These are phyloP conservation scores for Phaeotremella fagi DNA, from an alignment of 768 basidiomycete species.

Conservation along the genomic window DNA sequence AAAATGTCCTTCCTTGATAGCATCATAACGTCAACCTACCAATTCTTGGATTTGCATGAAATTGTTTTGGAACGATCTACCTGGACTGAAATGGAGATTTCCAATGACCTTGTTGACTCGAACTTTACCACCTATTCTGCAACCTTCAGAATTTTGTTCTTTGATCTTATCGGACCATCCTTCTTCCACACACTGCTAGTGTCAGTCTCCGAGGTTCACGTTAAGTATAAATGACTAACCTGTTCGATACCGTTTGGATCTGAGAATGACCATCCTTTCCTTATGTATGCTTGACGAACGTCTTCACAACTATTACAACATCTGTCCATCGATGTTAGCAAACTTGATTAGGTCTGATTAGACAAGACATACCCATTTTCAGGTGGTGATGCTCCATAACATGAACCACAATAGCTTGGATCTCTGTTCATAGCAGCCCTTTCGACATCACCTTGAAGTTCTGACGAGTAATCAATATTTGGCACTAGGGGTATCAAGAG, in stretches of 20 bases:
- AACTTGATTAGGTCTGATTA: neutral
- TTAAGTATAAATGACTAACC: slow-evolving; percentile 52
- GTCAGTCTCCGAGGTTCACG: neutral
- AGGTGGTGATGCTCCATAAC: slow-evolving; percentile 69
- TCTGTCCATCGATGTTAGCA: slow-evolving; percentile 58
- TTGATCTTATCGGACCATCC: slow-evolving; percentile 91
- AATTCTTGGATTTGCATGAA: slow-evolving; percentile 55
- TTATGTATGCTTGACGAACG: slow-evolving; percentile 80
- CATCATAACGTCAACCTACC: slow-evolving; percentile 13
- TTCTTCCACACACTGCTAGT: slow-evolving; percentile 76
- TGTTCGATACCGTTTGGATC: slow-evolving; percentile 90
- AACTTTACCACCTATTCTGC: slow-evolving; percentile 84
- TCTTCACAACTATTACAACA: slow-evolving; percentile 98
- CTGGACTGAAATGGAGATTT: slow-evolving; percentile 90
- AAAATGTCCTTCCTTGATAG: no score
- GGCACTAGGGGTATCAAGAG: neutral
- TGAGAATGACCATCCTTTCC: slow-evolving; percentile 90
- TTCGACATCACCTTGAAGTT: slow-evolving; percentile 82
- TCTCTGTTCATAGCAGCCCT: slow-evolving; percentile 34
- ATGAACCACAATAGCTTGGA: slow-evolving; percentile 81
- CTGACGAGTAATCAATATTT: slow-evolving; percentile 47
- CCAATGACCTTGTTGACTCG: slow-evolving; percentile 79
- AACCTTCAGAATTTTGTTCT: slow-evolving; percentile 89
- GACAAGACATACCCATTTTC: slow-evolving; percentile 27
- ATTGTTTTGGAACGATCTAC: slow-evolving; percentile 87